A percentile compares a stretch with the other conserved stretches of the same genome.
phyloP scores from a whole-genome alignment of 371 early-diverging fungal species.

The Phascolomyces articulosus region DNA sequence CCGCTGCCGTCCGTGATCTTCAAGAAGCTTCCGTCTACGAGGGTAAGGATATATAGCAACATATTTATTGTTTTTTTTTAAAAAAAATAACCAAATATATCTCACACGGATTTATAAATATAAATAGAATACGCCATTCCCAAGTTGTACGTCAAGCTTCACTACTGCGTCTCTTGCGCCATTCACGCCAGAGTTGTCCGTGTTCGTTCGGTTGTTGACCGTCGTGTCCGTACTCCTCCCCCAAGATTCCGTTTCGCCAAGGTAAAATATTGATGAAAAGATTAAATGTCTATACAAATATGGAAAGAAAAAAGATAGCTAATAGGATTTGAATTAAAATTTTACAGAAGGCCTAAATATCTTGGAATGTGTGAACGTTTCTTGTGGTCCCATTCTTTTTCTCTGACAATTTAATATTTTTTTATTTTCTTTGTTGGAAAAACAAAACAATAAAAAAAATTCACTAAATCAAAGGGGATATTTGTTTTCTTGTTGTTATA shows the following conservation, averaged over 20 bases:
- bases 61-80: not conserved
- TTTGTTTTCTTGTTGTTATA: not conserved
- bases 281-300: not conserved
- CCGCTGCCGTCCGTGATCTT: constrained; percentile 96
- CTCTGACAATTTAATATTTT: not conserved
- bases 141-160: constrained; percentile 96
- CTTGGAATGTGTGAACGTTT: constrained; percentile 7
- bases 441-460: not conserved
- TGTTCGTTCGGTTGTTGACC: constrained; percentile 87
- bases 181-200: constrained; percentile 97
- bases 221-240: constrained; percentile 94
- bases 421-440: not conserved
- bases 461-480: not conserved
- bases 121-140: constrained; percentile 87
- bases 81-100: no score
- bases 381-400: not conserved
- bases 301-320: not conserved
- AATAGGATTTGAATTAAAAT: not conserved
- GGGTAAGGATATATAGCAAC: constrained; percentile 34
- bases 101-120: no score
- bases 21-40: constrained; percentile 93
- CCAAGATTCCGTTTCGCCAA: constrained; percentile 80
- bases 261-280: constrained; percentile 20
- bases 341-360: not conserved
- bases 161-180: constrained; percentile 98